Evolutionary conservation across 2,329 filamentous ascomycete genomes (phyloP).

Genomic region (Aspergillus sp.): DNA sequence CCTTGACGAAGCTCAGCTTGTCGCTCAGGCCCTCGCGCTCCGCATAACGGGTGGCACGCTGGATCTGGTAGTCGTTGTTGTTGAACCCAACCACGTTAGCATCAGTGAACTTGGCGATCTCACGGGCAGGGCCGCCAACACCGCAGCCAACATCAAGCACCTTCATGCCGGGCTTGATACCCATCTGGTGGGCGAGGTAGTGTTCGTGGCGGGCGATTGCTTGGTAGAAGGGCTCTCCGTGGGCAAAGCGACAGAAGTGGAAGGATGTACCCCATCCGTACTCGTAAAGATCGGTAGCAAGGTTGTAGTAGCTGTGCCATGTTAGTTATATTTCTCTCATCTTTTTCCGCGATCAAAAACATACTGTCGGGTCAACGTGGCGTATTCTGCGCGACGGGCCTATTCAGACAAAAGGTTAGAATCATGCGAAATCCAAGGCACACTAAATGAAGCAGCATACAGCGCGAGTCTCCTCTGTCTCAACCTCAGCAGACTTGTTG

Average conservation of each 20-base stretch:
- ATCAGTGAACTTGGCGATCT: constrained; percentile 94
- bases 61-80: constrained; percentile 99
- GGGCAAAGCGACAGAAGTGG: constrained; percentile 93
- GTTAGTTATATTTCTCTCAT: background rate
- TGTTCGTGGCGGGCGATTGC: constrained; percentile 96
- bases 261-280: constrained; percentile 96
- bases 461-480: constrained; percentile 80
- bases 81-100: constrained; percentile 88
- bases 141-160: constrained; percentile 96
- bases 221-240: constrained; percentile 82
- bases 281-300: constrained; percentile 95
- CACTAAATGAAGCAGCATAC: constrained; percentile 47
- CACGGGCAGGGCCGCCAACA: constrained; percentile 89
- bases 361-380: constrained; percentile 87
- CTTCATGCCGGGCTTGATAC: constrained; percentile 80
- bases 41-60: constrained; percentile 85
- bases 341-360: constrained; percentile 34
- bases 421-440: background rate
- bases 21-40: constrained; percentile 74
- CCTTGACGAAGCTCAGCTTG: constrained; percentile 86
- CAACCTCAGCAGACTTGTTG: constrained; percentile 72
- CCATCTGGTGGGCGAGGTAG: constrained; percentile 89
- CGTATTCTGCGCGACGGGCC: constrained; percentile 84
- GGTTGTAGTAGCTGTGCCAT: constrained; percentile 78
- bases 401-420: constrained; percentile 36